Base-by-base conservation (phyloP, 495 filamentous ascomycete genomes). In the Glutinoglossum americanum region DNA sequence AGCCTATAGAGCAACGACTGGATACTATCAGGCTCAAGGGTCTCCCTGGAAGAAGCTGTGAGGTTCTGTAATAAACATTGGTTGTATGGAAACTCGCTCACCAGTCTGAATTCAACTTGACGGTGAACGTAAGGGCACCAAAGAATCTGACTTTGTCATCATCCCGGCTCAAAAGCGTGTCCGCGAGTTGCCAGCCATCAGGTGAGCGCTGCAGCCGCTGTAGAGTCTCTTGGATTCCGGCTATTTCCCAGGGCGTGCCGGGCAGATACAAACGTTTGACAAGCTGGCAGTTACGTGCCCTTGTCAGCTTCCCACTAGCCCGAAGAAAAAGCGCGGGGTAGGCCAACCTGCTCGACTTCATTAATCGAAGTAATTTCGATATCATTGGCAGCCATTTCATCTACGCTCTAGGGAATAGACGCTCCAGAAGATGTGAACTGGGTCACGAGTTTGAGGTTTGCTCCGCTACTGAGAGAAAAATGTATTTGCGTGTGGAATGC, bases 41-140 rank as follows among this genome's bases (percentile, higher is more conserved):
- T 74, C 58, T 76, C 71, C 69, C 80, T 85, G 49, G 13, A 25
- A 21, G 13, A 25, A 21, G 19, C n/a, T 26, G 55, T 72, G 25
- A 70, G 63, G 54, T 35, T 39, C 35, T 27, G 45, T 27, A 23
- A 11, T 15, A 26, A 25, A 30, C 49, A 27, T n/a, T 44, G 1
- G 53, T 32, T 17, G 1, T 17, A 55, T 55, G 15, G 56, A 19
- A 3, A 39, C 25, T 11, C 10, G 62, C 69, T 54, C 70, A 85
- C 85, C 78, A 85, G 65, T 90, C 84, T 35, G 78, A 76, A 62
- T 96, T 95, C 54, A 96, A 73, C 70, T 96, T 96, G 51, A 96
- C 82, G 17, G 83, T 92, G 63, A 94, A 87, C 0, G 89, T 96
- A 60, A 94, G 74, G 32, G 90, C 92, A n/a, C 85, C 92, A 66